Evolutionary conservation across 768 basidiomycete species (phyloP).

Genomic region (Serendipita indica): DNA sequence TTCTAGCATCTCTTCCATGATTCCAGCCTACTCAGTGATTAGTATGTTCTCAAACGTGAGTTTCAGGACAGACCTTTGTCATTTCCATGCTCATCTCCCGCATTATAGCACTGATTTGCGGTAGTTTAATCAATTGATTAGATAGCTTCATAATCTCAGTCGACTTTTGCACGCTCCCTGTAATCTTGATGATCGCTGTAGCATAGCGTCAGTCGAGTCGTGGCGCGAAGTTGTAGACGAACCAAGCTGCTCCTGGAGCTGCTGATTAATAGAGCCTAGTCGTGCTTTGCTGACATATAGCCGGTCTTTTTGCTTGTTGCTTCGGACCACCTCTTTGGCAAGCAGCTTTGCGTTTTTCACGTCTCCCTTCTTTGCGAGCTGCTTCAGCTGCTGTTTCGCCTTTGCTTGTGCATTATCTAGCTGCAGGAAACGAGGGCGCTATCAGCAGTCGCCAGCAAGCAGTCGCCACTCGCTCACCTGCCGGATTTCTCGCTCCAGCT

Average conservation of each 20-base stretch:
- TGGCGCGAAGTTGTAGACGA: slow-evolving; percentile 20
- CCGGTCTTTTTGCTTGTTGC: slow-evolving; percentile 86
- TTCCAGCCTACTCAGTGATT: slow-evolving; percentile 53
- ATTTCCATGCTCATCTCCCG: slow-evolving; percentile 98
- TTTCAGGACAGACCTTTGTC: slow-evolving; percentile 60
- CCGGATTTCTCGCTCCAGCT: slow-evolving; percentile 86
- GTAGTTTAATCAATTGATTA: slow-evolving; percentile 81
- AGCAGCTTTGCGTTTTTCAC: slow-evolving; percentile 84
- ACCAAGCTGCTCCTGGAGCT: slow-evolving; percentile 88
- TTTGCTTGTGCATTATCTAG: slow-evolving; percentile 72
- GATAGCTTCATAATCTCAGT: slow-evolving; percentile 98
- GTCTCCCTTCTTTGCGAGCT: slow-evolving; percentile 82
- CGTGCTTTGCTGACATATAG: slow-evolving; percentile 86
- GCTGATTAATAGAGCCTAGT: slow-evolving; percentile 76
- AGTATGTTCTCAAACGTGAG: neutral
- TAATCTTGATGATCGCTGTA: slow-evolving; percentile 89
- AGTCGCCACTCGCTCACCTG: slow-evolving; percentile 42
- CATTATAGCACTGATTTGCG: slow-evolving; percentile 87
- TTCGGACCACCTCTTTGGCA: slow-evolving; percentile 87
- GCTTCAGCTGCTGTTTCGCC: slow-evolving; percentile 67
- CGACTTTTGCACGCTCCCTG: slow-evolving; percentile 93
- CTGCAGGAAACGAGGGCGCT: slow-evolving; percentile 26
- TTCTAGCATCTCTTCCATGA: slow-evolving; percentile 96
- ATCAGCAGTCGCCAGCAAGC: slow-evolving; percentile 13
- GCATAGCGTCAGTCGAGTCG: neutral